Base-by-base conservation (phyloP, 768 basidiomycete genomes). In the Boletus fagicola region DNA sequence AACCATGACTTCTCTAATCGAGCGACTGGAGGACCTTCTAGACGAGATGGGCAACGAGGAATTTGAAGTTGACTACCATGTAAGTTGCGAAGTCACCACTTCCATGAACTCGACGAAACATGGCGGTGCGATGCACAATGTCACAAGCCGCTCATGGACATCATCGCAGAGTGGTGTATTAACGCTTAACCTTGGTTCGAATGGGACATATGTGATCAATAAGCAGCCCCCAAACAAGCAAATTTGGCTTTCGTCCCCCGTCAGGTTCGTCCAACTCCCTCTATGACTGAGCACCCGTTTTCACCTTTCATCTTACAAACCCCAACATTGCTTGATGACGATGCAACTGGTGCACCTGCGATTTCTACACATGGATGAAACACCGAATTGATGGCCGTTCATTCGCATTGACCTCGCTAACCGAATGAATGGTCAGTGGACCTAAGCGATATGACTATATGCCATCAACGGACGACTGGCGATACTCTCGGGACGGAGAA, bases 151-250 rank as follows among this genome's bases (percentile, higher is more conserved):
- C 57, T 71, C 13, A 71, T 15, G 54, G 18, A 38, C 28, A 57
- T 58, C 43, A 26, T 57, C 28, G 33, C 70, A 96, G 94, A 86
- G 88, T 65, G 94, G 94, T n/a, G 94, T 97, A 31, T 71, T 97
- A 35, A 97, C 94, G 1, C 81, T 96, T 44, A 78, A 77, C 49
- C 78, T 95, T 16, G 93, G 87, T 31, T 75, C 79, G 40, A 76
- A 85, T 54, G 93, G 92, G 15, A 96, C 90, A 12, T 97, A 96
- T 74, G 94, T 96, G 30, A 87, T 97, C 74, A 97, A 97, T 75
- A 97, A 96, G 77, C 94, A 97, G 69, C 94, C 94, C 12, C 94
- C 94, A 7, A 97, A 97, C 70, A 93, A 93, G 75, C 94, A 97
- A 69, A 96, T 97, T 63, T 97, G 94, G 94, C 78, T 97, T 20